A percentile compares a stretch with the other conserved stretches of the same genome.
Conservation (phyloP, 2,329 filamentous ascomycete genomes). For the Fusarium siculi region DNA sequence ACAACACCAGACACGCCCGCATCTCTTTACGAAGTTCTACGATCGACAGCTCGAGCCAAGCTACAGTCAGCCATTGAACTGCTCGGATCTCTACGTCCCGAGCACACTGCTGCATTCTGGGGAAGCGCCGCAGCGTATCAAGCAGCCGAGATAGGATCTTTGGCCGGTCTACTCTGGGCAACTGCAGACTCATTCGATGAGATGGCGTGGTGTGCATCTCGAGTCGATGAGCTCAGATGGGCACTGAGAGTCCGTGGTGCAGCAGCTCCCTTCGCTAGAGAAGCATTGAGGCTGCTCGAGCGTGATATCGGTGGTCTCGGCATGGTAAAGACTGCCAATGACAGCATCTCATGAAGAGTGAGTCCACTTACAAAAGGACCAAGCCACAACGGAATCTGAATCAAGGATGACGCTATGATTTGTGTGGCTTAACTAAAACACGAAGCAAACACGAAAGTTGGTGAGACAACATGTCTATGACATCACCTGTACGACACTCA, state of each 20-base stretch:
- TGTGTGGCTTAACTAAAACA: constrained; percentile 19
- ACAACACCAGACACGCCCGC: constrained; percentile 48
- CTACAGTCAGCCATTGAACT: constrained; percentile 55
- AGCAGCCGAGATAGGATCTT: constrained; percentile 55
- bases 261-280: constrained; percentile 52
- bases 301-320: constrained; percentile 46
- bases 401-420: constrained; percentile 1
- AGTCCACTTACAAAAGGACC: background rate
- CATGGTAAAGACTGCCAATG: constrained; percentile 38
- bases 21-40: constrained; percentile 47
- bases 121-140: constrained; percentile 57
- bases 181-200: constrained; percentile 52
- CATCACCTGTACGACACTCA: constrained; percentile 36
- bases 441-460: constrained; percentile 17
- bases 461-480: constrained; percentile 34
- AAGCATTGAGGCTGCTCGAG: constrained; percentile 53
- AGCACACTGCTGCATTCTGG: constrained; percentile 59
- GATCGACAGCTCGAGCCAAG: constrained; percentile 53
- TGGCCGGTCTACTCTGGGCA: constrained; percentile 55
- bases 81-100: constrained; percentile 55
- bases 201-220: constrained; percentile 53
- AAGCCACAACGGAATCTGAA: background rate
- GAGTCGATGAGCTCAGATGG: constrained; percentile 55
- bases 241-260: constrained; percentile 54
- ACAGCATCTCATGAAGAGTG: constrained; percentile 16